Percentiles rank a stretch among this genome's conserved stretches.
Evolutionary conservation across 2,329 filamentous ascomycete genomes (phyloP).

Genomic region (Bertia moriformis): DNA sequence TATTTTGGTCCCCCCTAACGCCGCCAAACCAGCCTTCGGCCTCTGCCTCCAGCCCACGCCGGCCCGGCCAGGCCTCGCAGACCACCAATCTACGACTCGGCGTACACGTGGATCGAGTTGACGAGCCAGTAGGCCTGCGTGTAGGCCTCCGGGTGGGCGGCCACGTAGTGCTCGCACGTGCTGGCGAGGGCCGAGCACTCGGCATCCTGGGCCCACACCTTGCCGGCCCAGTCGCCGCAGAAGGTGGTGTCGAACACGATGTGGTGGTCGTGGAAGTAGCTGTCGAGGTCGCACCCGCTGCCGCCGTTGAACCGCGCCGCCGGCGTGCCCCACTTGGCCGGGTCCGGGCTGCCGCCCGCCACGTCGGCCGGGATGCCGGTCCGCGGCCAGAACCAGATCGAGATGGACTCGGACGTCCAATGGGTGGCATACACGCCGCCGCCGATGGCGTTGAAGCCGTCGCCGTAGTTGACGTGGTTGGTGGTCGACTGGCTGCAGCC

Average conservation of each 20-base stretch:
- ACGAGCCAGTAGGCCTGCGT: constrained; percentile 63
- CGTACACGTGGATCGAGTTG: constrained; percentile 55
- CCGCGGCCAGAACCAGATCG: constrained; percentile 71
- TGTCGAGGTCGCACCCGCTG: constrained; percentile 55
- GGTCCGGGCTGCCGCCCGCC: constrained; percentile 40
- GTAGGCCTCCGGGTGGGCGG: constrained; percentile 56
- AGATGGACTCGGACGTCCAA: constrained; percentile 61
- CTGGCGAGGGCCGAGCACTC: constrained; percentile 44
- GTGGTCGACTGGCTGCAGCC: constrained; percentile 45
- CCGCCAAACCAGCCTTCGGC: no score
- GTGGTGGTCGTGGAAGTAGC: constrained; percentile 56
- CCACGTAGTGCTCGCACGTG: constrained; percentile 61
- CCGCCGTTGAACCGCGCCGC: constrained; percentile 51
- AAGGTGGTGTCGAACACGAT: constrained; percentile 74
- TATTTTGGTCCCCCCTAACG: no score
- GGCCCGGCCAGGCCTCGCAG: no score
- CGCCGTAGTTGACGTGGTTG: constrained; percentile 42
- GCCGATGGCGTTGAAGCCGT: constrained; percentile 53
- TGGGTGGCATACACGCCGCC: constrained; percentile 64
- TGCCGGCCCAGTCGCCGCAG: constrained; percentile 76
- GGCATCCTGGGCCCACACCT: constrained; percentile 41
- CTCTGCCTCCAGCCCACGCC: no score
- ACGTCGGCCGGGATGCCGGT: constrained; percentile 49
- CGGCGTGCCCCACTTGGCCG: constrained; percentile 54
- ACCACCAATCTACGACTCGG: no score